A percentile compares a stretch with the other conserved stretches of the same genome.
These are phyloP conservation scores for Triangularia setosa DNA, from an alignment of 2,329 filamentous ascomycete species.

Conservation along the genomic window DNA sequence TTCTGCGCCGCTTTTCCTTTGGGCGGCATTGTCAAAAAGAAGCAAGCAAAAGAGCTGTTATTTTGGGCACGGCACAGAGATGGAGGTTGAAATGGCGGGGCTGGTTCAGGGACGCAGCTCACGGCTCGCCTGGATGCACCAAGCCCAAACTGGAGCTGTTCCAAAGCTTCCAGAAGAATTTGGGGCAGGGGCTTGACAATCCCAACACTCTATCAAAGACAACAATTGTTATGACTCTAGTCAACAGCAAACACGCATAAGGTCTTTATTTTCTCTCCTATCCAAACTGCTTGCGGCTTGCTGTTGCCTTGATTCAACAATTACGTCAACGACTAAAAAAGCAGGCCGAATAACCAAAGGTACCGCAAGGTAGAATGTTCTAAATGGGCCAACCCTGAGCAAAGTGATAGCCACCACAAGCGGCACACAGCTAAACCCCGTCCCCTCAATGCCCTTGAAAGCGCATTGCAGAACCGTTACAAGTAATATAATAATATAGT, in stretches of 20 bases:
- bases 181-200: constrained; percentile 10
- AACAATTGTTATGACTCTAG: constrained; percentile 15
- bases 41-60: constrained; percentile 8
- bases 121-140: neutral
- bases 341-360: neutral
- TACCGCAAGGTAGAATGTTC: constrained; percentile 12
- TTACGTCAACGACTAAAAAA: neutral
- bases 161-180: neutral
- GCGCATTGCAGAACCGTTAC: neutral
- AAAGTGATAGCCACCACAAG: neutral
- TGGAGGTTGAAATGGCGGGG: neutral
- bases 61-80: constrained; percentile 5
- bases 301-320: neutral
- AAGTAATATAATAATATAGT: neutral
- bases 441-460: neutral
- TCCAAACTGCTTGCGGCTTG: constrained; percentile 5
- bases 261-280: constrained; percentile 1
- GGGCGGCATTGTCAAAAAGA: constrained; percentile 30
- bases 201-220: constrained; percentile 6
- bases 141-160: neutral
- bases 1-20: constrained; percentile 30
- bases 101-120: neutral
- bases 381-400: neutral
- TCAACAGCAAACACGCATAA: neutral
- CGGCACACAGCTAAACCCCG: neutral